Conservation (phyloP, 345 rosid species). For the Leavenworthia alabamica region DNA sequence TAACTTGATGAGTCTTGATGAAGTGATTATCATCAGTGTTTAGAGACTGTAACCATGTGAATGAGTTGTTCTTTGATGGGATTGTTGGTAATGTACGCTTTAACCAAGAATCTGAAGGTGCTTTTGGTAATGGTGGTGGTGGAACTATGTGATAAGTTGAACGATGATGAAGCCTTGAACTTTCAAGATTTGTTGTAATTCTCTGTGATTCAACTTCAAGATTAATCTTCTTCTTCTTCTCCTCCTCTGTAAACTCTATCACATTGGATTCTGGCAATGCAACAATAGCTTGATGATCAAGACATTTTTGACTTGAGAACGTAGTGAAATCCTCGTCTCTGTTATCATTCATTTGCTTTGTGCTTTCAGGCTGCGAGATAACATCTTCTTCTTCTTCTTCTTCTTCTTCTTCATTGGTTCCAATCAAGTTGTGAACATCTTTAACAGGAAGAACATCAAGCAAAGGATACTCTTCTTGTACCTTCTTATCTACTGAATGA, state of each 20-base stretch:
- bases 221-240: conserved; percentile 31
- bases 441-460: conserved; percentile 23
- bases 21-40: conserved; percentile 17
- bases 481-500: conserved; percentile 31
- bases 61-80: conserved; percentile 39
- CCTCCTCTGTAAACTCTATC: conserved; percentile 9
- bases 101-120: conserved; percentile 94
- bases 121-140: conserved; percentile 67
- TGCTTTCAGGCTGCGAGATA: conserved; percentile 7
- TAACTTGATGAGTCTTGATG: conserved; percentile 28
- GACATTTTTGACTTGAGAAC: conserved; percentile 13
- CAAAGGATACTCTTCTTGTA: conserved; percentile 24
- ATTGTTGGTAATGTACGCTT: conserved; percentile 56
- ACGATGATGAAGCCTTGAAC: conserved; percentile 20
- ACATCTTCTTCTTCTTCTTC: conserved; percentile 6
- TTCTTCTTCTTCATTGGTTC: conserved; percentile 9
- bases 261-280: conserved; percentile 6
- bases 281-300: conserved; percentile 14
- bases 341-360: conserved; percentile 17
- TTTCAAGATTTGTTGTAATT: conserved; percentile 26
- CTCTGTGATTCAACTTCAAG: conserved; percentile 26
- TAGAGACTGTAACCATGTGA: conserved; percentile 30
- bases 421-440: conserved; percentile 28
- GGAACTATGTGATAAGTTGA: conserved; percentile 34
- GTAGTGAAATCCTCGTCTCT: conserved; percentile 15